Base-by-base conservation (phyloP, 768 basidiomycete species). In the Obba rivulosa region DNA sequence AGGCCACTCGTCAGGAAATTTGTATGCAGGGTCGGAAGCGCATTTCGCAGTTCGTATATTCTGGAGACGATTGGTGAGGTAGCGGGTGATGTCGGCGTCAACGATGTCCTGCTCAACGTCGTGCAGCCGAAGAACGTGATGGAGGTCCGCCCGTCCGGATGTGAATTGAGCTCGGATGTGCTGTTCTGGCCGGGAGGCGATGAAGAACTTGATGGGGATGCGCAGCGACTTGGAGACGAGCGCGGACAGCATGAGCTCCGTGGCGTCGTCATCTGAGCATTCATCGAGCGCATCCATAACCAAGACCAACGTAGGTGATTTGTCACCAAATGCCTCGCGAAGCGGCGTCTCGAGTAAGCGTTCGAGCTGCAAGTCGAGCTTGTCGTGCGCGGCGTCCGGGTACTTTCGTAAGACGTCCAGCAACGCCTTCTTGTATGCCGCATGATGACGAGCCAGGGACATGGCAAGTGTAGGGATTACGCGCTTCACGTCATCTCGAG, bases 261-360 rank as follows among this genome's bases (percentile, higher is more conserved):
- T 18, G 3, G 37, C 36, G 3, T 28, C 21, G n/a, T 25, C 40
- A 24, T 45, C 39, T 11, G 40, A 25, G 43, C 68, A 62, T 57
- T 71, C 68, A 49, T 71, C 68, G 23, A 71, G 52, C 1, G 61
- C 69, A 51, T 72, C 70, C 18, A 72, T 53, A 38, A 69, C 57
- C 20, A 65, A 22, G 13, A 41, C 28, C 3, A 23, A 16, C 4
- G 18, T 17, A 3, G 7, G 7, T 3, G 22, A 8, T 14, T 41
- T 14, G n/a, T 18, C 17, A 0, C 10, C 21, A 13, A 56, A 41
- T 4, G 57, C 55, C 21, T 31, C 28, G 28, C 28, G 13, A 18
- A 64, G 14, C 4, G 64, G 49, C 16, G 41, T 34, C 20, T 21
- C 13, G 28, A 21, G n/a, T 25, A 41, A 14, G 9, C 14, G 24